A percentile compares a stretch with the other conserved stretches of the same genome.
Conservation (phyloP, 2,329 filamentous ascomycete species). For the Graphilbum fragrans region DNA sequence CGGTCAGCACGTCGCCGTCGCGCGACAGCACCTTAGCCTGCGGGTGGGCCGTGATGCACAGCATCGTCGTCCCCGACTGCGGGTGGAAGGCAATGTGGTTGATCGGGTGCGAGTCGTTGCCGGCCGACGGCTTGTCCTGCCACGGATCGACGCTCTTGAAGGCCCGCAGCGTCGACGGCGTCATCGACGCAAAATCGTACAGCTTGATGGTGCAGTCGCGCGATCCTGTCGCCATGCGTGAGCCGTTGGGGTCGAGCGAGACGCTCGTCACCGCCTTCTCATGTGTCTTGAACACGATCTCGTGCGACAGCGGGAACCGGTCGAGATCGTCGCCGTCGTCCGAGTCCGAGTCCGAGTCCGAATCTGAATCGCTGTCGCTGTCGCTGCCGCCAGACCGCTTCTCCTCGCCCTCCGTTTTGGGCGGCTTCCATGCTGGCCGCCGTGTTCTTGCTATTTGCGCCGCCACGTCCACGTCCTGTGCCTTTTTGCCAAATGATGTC, state of each 20-base stretch:
- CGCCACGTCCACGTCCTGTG: conserved; percentile 58
- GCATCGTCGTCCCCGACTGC: conserved; percentile 63
- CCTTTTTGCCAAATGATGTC: conserved; percentile 73
- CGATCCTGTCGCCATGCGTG: conserved; percentile 78
- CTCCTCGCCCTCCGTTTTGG: conserved; percentile 18
- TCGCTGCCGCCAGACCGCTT: conserved; percentile 11
- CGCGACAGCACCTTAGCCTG: conserved; percentile 83
- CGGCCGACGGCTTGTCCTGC: conserved; percentile 55
- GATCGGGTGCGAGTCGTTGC: conserved; percentile 76
- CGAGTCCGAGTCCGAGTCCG: conserved; percentile 18
- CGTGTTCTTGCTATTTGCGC: conserved; percentile 73
- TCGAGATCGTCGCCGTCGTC: conserved; percentile 61
- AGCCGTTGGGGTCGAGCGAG: conserved; percentile 74
- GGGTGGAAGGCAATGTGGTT: conserved; percentile 82
- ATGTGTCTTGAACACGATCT: conserved; percentile 86
- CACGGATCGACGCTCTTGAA: conserved; percentile 90
- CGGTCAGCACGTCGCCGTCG: conserved; percentile 73
- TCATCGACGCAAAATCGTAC: conserved; percentile 93
- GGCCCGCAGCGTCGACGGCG: conserved; percentile 81
- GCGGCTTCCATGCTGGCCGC: conserved; percentile 35
- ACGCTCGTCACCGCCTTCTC: conserved; percentile 75
- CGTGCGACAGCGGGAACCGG: conserved; percentile 85
- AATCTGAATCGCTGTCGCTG: conserved; percentile 20
- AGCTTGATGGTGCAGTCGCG: conserved; percentile 85
- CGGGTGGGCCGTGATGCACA: conserved; percentile 79